Base-by-base conservation (phyloP, 306 rosid genomes). In the Medicago truncatula region DNA sequence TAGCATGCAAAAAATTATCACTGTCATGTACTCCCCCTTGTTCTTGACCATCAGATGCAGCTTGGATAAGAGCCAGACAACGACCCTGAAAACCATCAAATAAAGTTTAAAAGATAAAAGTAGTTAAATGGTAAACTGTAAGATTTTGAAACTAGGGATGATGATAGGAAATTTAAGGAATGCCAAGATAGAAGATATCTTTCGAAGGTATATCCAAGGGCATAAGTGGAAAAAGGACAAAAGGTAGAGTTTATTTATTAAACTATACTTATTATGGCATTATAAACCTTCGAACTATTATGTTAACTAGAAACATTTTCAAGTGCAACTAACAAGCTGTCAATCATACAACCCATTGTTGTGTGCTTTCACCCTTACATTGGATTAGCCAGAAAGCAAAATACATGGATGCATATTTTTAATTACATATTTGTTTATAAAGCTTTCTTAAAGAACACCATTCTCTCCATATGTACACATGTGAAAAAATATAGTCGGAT, bases 11-110 rank as follows among this genome's bases (percentile, higher is more conserved):
- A 86, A 92, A 88, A 80, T 89, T 80, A 78, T 95, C 99, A 63
- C 87, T 91, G 74, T 95, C 99, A 83, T 95, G 97, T 74, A 95
- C 97, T 44, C 97, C 98, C 74, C 99, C 97, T 77, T 89, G 96
- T 81, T 95, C 97, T 86, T 90, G 97, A 81, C 85, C 89, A 83
- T 92, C 99, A 61, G 97, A 89, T 75, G 96, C 91, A 64, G 93
- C 97, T 90, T 95, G 97, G 76, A 95, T 90, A 40, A 92, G 85
- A 16, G 97, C 96, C 87, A 84, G 78, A 87, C 97, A 92, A 78
- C 93, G 93, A 76, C 89, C 93, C 99, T 95, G 66, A 67, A 74
- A 73, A 57, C 67, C 79, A 57, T 67, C 63, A 34, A 80, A 18
- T 58, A 70, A 65, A 61, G 74, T 68, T 78, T 28, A 47, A 71